A percentile compares a stretch with the other conserved stretches of the same genome.
Evolutionary conservation across 805 yeast species (phyloP).

Genomic region (Wickerhamomyces ciferrii): DNA sequence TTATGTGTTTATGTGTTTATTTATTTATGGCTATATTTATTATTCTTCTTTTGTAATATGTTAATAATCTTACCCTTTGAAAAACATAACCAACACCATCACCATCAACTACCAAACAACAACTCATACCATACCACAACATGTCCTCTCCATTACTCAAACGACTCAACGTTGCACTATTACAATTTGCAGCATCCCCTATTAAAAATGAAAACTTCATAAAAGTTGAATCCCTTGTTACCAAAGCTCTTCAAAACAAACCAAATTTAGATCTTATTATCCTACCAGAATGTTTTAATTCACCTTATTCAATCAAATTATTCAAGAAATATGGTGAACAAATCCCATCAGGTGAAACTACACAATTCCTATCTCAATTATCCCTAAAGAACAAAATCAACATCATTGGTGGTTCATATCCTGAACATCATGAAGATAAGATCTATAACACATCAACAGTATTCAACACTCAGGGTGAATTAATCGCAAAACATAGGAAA

Average conservation of each 20-base stretch:
- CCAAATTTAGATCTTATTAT: conserved; percentile 70
- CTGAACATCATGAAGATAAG: conserved; percentile 59
- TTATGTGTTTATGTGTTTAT: too few species aligned
- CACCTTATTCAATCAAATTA: conserved; percentile 85
- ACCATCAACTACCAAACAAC: background rate
- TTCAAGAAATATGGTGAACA: conserved; percentile 82
- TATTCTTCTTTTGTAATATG: too few species aligned
- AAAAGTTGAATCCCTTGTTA: conserved; percentile 54
- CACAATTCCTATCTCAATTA: conserved; percentile 51
- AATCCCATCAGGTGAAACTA: conserved; percentile 68
- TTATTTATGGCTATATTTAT: too few species aligned
- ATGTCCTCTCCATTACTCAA: conserved; percentile 33
- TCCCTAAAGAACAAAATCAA: conserved; percentile 63
- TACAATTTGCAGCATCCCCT: conserved; percentile 69
- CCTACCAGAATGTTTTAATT: conserved; percentile 92
- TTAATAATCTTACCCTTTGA: too few species aligned
- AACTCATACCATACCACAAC: background rate
- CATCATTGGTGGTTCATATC: conserved; percentile 89
- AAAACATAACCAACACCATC: too few species aligned
- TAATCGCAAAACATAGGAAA: conserved; percentile 82
- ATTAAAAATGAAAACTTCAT: conserved; percentile 72
- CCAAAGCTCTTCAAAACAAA: conserved; percentile 51
- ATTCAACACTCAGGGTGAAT: conserved; percentile 64
- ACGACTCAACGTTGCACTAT: conserved; percentile 66
- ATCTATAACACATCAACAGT: conserved; percentile 71